These are phyloP conservation scores for Claviceps sp. DNA, from an alignment of 2,329 filamentous ascomycete genomes.

Conservation along the genomic window DNA sequence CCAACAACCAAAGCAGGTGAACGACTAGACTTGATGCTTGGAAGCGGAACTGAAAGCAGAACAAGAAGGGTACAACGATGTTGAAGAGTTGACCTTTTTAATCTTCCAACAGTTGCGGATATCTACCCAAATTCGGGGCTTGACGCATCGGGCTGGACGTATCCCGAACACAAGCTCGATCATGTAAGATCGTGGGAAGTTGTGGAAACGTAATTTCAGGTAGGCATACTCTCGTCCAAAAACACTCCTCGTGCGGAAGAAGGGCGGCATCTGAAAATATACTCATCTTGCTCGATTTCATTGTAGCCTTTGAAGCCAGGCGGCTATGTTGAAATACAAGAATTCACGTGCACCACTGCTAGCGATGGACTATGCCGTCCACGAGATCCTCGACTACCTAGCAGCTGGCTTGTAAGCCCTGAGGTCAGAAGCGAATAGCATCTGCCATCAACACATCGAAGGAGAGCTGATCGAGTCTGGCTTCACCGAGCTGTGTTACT, in stretches of 20 bases:
- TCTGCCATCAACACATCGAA: constrained; percentile 17
- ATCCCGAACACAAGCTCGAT: constrained; percentile 31
- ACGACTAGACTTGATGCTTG: too few species aligned
- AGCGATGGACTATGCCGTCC: constrained; percentile 34
- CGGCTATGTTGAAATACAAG: constrained; percentile 36
- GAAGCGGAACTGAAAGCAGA: too few species aligned
- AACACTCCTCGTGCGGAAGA: not conserved
- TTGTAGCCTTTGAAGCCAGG: constrained; percentile 34
- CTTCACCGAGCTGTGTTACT: constrained; percentile 26
- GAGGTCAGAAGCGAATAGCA: constrained; percentile 28
- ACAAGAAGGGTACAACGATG: not conserved
- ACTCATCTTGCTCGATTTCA: not conserved
- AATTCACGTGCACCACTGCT: constrained; percentile 26
- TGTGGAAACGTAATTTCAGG: constrained; percentile 31
- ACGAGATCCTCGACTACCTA: constrained; percentile 31
- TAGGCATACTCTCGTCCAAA: constrained; percentile 11
- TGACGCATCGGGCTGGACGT: constrained; percentile 35
- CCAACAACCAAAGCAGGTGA: too few species aligned
- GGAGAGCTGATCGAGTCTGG: constrained; percentile 25
- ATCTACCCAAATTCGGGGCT: constrained; percentile 29
- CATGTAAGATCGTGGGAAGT: constrained; percentile 29
- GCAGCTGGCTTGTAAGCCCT: constrained; percentile 25
- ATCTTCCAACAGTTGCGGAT: constrained; percentile 28
- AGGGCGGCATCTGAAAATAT: not conserved
- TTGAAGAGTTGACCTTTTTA: not conserved